Evolutionary conservation across 129 eudicot species (phyloP).

Genomic region (Helichrysum umbraculigerum): DNA sequence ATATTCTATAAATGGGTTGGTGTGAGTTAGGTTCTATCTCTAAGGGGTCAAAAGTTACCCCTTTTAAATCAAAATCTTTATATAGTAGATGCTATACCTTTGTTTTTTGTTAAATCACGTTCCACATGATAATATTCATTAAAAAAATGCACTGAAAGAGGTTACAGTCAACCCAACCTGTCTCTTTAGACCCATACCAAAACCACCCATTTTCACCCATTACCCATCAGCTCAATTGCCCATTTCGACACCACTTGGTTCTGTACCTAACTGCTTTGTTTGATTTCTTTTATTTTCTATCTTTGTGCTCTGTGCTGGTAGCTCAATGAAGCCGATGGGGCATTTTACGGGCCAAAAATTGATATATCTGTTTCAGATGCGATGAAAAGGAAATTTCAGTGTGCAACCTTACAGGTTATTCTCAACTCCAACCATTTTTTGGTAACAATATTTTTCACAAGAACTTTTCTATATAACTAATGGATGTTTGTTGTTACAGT

Average conservation of each 20-base stretch:
- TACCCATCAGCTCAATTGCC: neutral
- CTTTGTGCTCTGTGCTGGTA: constrained; percentile 3
- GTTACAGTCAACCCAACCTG: no score
- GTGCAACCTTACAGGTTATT: constrained; percentile 91
- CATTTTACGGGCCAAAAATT: constrained; percentile 96
- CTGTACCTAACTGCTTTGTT: neutral
- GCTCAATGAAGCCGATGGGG: constrained; percentile 96
- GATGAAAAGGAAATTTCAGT: constrained; percentile 86
- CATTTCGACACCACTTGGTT: neutral
- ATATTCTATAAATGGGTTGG: no score
- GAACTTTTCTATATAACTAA: constrained; percentile 8
- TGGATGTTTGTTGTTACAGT: constrained; percentile 40
- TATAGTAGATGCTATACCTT: no score
- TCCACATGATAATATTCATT: no score
- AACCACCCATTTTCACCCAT: no score
- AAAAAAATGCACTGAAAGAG: no score
- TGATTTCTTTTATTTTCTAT: no score
- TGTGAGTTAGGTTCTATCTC: no score
- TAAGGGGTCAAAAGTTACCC: no score
- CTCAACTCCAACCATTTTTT: neutral
- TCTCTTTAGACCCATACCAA: no score
- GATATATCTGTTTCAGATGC: constrained; percentile 96
- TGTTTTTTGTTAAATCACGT: no score
- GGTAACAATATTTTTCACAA: neutral
- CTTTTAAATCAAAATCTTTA: no score